phyloP scores from a whole-genome alignment of 495 filamentous ascomycete species.

The Penicillium egyptiacum region DNA sequence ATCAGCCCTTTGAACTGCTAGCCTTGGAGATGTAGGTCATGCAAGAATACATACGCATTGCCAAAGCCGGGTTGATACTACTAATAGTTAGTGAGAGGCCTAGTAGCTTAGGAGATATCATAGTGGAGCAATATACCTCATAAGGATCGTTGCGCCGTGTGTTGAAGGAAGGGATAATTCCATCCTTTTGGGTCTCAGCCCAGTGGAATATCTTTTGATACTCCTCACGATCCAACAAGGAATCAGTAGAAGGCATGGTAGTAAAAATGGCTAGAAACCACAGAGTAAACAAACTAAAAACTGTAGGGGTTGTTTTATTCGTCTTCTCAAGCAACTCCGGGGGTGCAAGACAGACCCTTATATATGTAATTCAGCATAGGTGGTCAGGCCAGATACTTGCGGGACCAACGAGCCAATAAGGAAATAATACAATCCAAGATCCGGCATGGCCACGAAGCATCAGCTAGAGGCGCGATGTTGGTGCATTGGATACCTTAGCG shows the following conservation, averaged over 20 bases:
- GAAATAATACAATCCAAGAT: background rate
- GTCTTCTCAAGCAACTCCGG: background rate
- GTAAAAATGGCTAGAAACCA: conserved; percentile 1
- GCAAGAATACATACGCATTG: conserved; percentile 44
- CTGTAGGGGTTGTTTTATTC: background rate
- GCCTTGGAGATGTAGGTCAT: conserved; percentile 13
- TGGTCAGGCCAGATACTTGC: conserved; percentile 3
- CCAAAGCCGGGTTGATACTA: conserved; percentile 57
- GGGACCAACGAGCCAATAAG: conserved; percentile 5
- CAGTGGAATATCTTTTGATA: conserved; percentile 60
- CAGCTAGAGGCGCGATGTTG: background rate
- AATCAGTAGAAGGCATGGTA: conserved; percentile 32
- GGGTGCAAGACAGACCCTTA: conserved; percentile 6
- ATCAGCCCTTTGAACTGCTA: conserved; percentile 29
- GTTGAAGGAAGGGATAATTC: conserved; percentile 46
- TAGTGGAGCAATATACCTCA: conserved; percentile 33
- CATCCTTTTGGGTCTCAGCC: conserved; percentile 57
- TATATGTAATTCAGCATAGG: conserved; percentile 6
- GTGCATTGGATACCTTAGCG: background rate
- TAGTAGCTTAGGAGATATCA: too few relatives aligned
- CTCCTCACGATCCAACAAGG: conserved; percentile 38
- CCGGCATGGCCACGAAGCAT: conserved; percentile 11
- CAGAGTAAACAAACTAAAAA: background rate
- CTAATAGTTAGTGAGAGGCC: too few relatives aligned
- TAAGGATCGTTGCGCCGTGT: conserved; percentile 55